These are phyloP conservation scores for Diaporthe aspalathi DNA, from an alignment of 2,329 filamentous ascomycete genomes.

Conservation along the genomic window DNA sequence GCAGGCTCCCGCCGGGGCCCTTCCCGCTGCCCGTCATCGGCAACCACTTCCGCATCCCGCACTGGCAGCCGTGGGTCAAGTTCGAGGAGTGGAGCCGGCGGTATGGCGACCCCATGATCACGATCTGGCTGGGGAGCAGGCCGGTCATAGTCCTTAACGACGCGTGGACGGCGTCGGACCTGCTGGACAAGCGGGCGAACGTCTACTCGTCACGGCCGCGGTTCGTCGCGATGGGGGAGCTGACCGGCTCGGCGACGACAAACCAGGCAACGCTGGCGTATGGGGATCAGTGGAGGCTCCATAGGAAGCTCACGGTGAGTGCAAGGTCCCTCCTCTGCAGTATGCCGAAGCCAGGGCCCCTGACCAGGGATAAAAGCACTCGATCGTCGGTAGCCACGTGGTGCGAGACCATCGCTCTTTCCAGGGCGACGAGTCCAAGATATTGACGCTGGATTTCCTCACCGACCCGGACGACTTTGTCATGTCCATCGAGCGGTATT, in stretches of 20 bases:
- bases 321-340: rapidly evolving
- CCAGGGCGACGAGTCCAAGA: slow-evolving; percentile 27
- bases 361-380: background rate
- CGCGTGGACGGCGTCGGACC: slow-evolving; percentile 26
- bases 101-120: slow-evolving; percentile 31
- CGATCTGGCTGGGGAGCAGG: slow-evolving; percentile 22
- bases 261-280: slow-evolving; percentile 26
- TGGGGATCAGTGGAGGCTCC: slow-evolving; percentile 28
- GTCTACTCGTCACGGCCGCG: slow-evolving; percentile 18
- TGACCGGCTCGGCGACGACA: background rate
- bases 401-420: slow-evolving; percentile 18
- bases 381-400: slow-evolving; percentile 13
- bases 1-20: slow-evolving; percentile 23
- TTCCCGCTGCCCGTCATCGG: slow-evolving; percentile 30
- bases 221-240: slow-evolving; percentile 19
- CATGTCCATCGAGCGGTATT: slow-evolving; percentile 16
- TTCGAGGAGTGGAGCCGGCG: slow-evolving; percentile 26
- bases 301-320: slow-evolving; percentile 28
- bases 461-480: slow-evolving; percentile 9
- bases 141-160: slow-evolving; percentile 22
- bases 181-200: slow-evolving; percentile 16
- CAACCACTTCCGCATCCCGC: slow-evolving; percentile 3
- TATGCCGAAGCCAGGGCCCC: too few relatives aligned
- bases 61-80: slow-evolving; percentile 6
- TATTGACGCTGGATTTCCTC: slow-evolving; percentile 21